These are phyloP conservation scores for Paramarasmius palmivorus DNA, from an alignment of 1,284 basidiomycete genomes.

Conservation along the genomic window DNA sequence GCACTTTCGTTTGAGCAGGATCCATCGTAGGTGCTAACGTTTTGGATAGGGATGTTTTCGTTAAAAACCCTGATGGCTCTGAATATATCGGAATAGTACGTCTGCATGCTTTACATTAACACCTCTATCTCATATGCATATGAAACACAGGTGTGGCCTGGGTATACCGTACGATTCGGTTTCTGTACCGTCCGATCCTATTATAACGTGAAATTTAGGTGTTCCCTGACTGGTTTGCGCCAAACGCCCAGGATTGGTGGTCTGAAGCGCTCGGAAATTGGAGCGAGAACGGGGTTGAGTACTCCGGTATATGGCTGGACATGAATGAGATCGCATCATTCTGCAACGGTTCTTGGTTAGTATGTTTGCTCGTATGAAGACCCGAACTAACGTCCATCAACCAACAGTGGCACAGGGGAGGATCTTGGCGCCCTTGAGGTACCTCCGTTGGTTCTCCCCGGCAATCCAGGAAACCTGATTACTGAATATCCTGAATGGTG, in stretches of 20 bases:
- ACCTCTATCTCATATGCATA: no score
- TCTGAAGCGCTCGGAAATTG: constrained; percentile 61
- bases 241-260: constrained; percentile 60
- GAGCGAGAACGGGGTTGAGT: constrained; percentile 56
- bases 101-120: no score
- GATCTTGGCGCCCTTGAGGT: constrained; percentile 47
- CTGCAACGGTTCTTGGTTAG: constrained; percentile 63
- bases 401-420: constrained; percentile 50
- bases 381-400: background rate
- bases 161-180: constrained; percentile 40
- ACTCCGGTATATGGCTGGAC: constrained; percentile 76
- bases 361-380: constrained; percentile 4
- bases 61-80: constrained; percentile 67
- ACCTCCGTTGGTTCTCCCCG: constrained; percentile 53
- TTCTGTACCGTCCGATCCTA: background rate
- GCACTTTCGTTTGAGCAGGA: constrained; percentile 19
- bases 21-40: background rate
- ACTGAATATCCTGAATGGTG: constrained; percentile 67
- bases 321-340: constrained; percentile 74
- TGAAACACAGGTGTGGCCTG: no score
- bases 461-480: constrained; percentile 51
- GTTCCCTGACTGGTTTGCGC: constrained; percentile 73
- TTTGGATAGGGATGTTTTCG: constrained; percentile 50
- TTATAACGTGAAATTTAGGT: constrained; percentile 32
- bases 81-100: constrained; percentile 70